These are phyloP conservation scores for Pythium dissotocum DNA, from an alignment of 352 stramenopile genomes.

Conservation along the genomic window DNA sequence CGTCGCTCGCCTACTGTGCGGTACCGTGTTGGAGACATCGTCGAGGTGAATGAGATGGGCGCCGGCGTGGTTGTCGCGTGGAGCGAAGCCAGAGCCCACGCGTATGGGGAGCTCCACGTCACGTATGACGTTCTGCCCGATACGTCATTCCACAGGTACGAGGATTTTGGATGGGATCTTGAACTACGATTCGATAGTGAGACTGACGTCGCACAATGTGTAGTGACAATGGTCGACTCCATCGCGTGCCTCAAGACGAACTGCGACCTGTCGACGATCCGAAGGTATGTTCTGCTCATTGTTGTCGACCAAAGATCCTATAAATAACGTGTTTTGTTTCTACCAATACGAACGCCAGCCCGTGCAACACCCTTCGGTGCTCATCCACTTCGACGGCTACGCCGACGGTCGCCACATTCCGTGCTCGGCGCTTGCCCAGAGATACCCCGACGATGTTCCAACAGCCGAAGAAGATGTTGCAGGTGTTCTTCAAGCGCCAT, in stretches of 20 bases:
- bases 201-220: conserved; percentile 9
- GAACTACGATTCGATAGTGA: neutral
- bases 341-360: conserved; percentile 30
- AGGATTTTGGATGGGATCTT: neutral
- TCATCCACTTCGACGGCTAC: conserved; percentile 84
- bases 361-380: conserved; percentile 57
- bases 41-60: conserved; percentile 54
- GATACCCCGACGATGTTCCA: conserved; percentile 57
- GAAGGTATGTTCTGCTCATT: conserved; percentile 32
- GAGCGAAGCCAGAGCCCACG: conserved; percentile 40
- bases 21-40: conserved; percentile 71
- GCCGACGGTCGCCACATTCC: conserved; percentile 55
- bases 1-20: conserved; percentile 46
- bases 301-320: neutral
- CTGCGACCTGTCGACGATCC: conserved; percentile 39
- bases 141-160: conserved; percentile 46
- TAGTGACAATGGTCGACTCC: conserved; percentile 55
- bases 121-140: conserved; percentile 76
- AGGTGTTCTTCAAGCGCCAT: conserved; percentile 34
- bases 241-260: conserved; percentile 61
- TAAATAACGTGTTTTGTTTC: neutral
- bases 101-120: conserved; percentile 38
- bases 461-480: neutral
- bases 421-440: conserved; percentile 55
- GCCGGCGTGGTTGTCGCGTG: conserved; percentile 67